Evolutionary conservation across 257 asterid species (phyloP).

Genomic region (Gentiana dahurica): DNA sequence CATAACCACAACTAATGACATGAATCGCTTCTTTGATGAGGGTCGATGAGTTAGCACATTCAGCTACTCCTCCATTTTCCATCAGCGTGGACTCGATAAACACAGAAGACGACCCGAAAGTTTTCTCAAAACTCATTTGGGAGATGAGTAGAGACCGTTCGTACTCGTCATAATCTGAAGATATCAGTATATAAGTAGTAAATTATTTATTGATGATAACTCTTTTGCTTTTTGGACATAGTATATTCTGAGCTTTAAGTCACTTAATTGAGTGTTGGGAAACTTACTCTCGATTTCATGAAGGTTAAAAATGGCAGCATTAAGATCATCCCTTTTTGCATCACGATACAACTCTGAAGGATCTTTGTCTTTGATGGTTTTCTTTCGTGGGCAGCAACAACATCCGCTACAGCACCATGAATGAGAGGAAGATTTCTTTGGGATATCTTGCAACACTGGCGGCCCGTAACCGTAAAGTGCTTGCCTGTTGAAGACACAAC

Average conservation of each 20-base stretch:
- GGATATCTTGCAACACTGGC: slow-evolving; percentile 38
- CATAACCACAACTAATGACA: slow-evolving; percentile 91
- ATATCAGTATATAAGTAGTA: slow-evolving; percentile 7
- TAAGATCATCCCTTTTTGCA: slow-evolving; percentile 86
- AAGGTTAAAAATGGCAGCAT: slow-evolving; percentile 90
- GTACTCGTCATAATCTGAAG: slow-evolving; percentile 71
- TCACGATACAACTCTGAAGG: slow-evolving; percentile 69
- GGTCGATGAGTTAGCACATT: slow-evolving; percentile 67
- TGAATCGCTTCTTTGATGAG: slow-evolving; percentile 91
- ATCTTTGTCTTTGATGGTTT: slow-evolving; percentile 67
- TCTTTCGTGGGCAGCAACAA: slow-evolving; percentile 71
- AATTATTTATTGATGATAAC: not conserved
- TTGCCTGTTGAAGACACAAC: slow-evolving; percentile 87
- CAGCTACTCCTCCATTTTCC: slow-evolving; percentile 90
- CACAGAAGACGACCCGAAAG: slow-evolving; percentile 81
- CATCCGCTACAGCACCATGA: slow-evolving; percentile 60
- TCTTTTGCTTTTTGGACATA: not conserved
- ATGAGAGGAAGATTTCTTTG: slow-evolving; percentile 56
- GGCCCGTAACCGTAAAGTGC: slow-evolving; percentile 98
- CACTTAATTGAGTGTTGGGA: not conserved
- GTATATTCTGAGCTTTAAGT: not conserved
- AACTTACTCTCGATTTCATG: slow-evolving; percentile 86
- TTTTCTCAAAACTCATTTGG: slow-evolving; percentile 93
- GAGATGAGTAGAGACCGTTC: slow-evolving; percentile 92
- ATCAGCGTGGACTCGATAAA: slow-evolving; percentile 86